Evolutionary conservation across 2,329 filamentous ascomycete genomes (phyloP).

Genomic region (Neophaeococcomyces aloes): DNA sequence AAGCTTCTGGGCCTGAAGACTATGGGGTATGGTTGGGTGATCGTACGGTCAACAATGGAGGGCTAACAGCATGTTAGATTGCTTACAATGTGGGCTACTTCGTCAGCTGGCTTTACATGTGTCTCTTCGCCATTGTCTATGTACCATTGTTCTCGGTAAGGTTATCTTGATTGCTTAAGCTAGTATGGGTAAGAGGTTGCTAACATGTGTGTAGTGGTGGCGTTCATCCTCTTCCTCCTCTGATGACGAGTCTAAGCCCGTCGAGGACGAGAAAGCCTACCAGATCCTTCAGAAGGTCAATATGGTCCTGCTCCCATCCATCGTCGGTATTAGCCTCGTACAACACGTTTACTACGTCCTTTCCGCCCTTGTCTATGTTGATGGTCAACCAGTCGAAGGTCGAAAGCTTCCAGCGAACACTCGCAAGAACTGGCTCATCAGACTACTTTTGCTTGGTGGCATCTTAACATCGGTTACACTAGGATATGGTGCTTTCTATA

Average conservation of each 20-base stretch:
- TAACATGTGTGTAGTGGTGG: constrained; percentile 17
- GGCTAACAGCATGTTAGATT: constrained; percentile 14
- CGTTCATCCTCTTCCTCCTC: constrained; percentile 14
- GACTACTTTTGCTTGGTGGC: constrained; percentile 15
- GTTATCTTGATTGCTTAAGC: neutral
- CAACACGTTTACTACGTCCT: constrained; percentile 15
- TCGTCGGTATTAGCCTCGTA: constrained; percentile 13
- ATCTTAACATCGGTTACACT: constrained; percentile 12
- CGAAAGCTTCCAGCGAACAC: constrained; percentile 14
- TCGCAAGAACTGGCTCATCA: constrained; percentile 19
- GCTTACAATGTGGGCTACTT: constrained; percentile 19
- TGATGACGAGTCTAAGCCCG: constrained; percentile 8
- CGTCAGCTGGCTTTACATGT: constrained; percentile 20
- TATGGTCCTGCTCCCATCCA: constrained; percentile 17
- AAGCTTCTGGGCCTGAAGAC: constrained; percentile 16
- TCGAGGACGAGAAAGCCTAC: constrained; percentile 9
- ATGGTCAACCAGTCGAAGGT: constrained; percentile 12
- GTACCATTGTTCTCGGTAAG: constrained; percentile 20
- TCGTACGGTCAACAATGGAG: neutral
- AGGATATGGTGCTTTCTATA: constrained; percentile 17
- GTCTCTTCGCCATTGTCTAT: constrained; percentile 17
- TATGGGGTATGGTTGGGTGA: constrained; percentile 15
- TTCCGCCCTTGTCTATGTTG: constrained; percentile 18
- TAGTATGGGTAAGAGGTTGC: neutral
- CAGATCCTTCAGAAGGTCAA: constrained; percentile 17